phyloP scores from a whole-genome alignment of 2,329 filamentous ascomycete genomes.

The Ophiostoma piceae region DNA sequence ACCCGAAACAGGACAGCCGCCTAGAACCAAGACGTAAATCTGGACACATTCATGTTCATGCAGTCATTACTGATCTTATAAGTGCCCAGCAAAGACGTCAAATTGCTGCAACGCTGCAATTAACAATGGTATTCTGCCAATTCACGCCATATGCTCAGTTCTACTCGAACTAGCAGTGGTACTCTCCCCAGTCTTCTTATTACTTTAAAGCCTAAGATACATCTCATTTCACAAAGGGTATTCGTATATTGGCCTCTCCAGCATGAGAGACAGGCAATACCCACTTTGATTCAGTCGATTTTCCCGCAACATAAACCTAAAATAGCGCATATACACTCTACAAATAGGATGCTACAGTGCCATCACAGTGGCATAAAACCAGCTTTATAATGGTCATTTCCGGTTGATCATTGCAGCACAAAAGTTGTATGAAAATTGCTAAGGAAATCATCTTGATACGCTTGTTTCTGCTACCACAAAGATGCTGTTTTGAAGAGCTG shows the following conservation, averaged over 20 bases:
- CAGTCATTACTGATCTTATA: too few relatives aligned
- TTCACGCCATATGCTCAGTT: not conserved
- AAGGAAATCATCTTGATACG: not conserved
- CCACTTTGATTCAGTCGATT: not conserved
- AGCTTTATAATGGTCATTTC: not conserved
- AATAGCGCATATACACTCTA: not conserved
- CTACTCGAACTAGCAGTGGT: not conserved
- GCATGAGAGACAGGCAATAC: too few relatives aligned
- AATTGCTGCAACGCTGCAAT: not conserved
- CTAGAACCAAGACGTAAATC: too few relatives aligned
- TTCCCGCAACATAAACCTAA: not conserved
- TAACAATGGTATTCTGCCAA: not conserved
- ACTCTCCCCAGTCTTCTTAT: not conserved
- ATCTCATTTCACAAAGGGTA: not conserved
- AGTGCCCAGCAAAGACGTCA: not conserved
- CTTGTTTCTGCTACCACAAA: not conserved
- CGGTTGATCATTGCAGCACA: not conserved
- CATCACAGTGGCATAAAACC: not conserved
- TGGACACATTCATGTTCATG: too few relatives aligned
- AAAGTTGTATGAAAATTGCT: not conserved
- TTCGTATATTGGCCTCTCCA: not conserved
- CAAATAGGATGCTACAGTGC: not conserved
- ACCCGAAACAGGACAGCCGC: too few relatives aligned
- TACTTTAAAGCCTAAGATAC: not conserved
- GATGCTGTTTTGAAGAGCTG: not conserved